Base-by-base conservation (phyloP, 2,329 filamentous ascomycete genomes). In the Stachybotrys chartarum region DNA sequence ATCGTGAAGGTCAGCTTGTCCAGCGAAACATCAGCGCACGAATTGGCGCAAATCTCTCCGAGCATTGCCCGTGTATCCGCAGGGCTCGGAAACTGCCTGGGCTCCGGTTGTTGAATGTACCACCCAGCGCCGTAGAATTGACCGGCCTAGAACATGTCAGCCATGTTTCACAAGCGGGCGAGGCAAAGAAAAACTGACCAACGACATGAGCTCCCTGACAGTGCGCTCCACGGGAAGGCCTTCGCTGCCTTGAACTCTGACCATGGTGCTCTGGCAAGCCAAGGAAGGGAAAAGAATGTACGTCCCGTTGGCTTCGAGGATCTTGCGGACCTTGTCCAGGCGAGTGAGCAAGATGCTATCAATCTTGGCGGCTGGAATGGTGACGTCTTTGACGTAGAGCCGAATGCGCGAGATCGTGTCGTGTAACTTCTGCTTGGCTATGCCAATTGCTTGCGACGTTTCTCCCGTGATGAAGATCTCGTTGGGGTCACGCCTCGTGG, bases 91-190 rank as follows among this genome's bases (percentile, higher is more conserved):
- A 82, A 66, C 65, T 80, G 75, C 64, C 80, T 72, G 60, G 84
- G 78, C 58, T 94, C 89, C 14, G 86, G 82, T 65, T 90, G 86
- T 67, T 91, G 87, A 62, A 96, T 88, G 82, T 91, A 96, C 93
- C 94, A 99, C 11, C 90, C 91, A 24, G 92, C 92, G 68, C 91
- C 94, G 75, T 99, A 99, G 72, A 97, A 99, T 74, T 99, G 94
- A 42, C 93, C 92, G 60, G 92, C 91, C 88, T 92, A 60, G 12
- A 47, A 17, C 8, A 52, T 24, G 47, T 64, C 71, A 63, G 72
- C 66, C 53, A 45, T 10, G n/a, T n/a, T 54, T 50, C 44, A 54
- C 59, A 24, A 24, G 24, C 24, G 51, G 7, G 16, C 24, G 39
- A 54, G 16, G 30, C 42, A 35, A 24, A 16, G 30, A 6, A 16